Conservation (phyloP, 2,329 filamentous ascomycete species). For the Karstenula rhodostoma region DNA sequence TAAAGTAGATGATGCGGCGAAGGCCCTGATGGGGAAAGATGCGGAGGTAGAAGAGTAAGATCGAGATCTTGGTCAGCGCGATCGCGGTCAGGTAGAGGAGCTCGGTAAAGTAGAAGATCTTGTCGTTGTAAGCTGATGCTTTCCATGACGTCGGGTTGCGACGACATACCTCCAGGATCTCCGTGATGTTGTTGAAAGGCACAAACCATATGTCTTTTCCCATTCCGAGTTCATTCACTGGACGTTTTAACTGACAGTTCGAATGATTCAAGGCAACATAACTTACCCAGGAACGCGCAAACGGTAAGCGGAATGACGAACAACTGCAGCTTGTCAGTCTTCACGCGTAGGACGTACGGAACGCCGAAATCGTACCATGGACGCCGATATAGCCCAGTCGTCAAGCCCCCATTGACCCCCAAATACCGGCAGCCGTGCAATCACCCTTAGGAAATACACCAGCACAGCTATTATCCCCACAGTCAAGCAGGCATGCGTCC, state of each 20-base stretch:
- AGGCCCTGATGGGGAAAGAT: constrained; percentile 24
- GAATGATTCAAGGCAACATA: not conserved
- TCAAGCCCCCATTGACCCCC: constrained; percentile 51
- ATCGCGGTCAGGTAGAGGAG: constrained; percentile 24
- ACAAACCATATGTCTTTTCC: constrained; percentile 62
- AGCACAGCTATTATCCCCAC: constrained; percentile 46
- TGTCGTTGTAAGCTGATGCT: constrained; percentile 11
- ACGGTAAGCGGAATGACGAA: constrained; percentile 29
- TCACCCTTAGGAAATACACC: constrained; percentile 45
- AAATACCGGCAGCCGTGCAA: constrained; percentile 44
- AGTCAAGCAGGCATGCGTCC: constrained; percentile 44
- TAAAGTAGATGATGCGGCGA: not conserved
- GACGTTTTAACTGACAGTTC: constrained; percentile 4
- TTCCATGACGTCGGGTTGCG: constrained; percentile 24
- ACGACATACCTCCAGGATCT: constrained; percentile 36
- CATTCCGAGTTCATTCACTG: constrained; percentile 45
- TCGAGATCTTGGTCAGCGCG: constrained; percentile 32
- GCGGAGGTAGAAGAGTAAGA: constrained; percentile 32
- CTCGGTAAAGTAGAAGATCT: constrained; percentile 31
- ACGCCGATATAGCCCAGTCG: constrained; percentile 47
- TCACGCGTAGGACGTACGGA: not conserved
- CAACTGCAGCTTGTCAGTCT: constrained; percentile 21
- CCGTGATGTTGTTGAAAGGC: constrained; percentile 49
- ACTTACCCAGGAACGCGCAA: constrained; percentile 26
- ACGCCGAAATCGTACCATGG: constrained; percentile 45